Evolutionary conservation across 1,284 basidiomycete species (phyloP).

Genomic region (Inonotus obliquus): DNA sequence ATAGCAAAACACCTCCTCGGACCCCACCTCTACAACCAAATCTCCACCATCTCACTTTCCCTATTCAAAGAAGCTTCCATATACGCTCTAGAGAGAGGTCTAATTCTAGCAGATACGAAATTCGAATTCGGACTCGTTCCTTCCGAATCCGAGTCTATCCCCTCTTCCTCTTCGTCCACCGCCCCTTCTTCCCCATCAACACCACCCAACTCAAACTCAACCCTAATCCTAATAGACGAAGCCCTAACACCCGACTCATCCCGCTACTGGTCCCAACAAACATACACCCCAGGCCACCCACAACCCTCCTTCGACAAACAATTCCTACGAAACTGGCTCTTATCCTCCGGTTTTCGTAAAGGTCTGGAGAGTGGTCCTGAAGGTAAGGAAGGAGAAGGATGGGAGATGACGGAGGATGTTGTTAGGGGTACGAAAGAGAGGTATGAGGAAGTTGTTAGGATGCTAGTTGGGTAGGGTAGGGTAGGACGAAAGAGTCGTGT

Average conservation of each 20-base stretch:
- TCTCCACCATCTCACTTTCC: constrained; percentile 57
- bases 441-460: constrained; percentile 74
- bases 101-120: constrained; percentile 94
- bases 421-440: constrained; percentile 72
- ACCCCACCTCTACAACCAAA: constrained; percentile 55
- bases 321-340: constrained; percentile 89
- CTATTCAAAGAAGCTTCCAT: constrained; percentile 77
- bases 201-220: constrained; percentile 23
- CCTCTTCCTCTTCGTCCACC: constrained; percentile 32
- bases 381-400: constrained; percentile 65
- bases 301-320: constrained; percentile 98
- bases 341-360: constrained; percentile 67
- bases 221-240: constrained; percentile 91
- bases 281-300: constrained; percentile 70
- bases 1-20: constrained; percentile 66
- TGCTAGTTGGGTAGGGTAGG: constrained; percentile 55
- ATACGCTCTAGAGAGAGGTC: constrained; percentile 75
- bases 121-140: constrained; percentile 71
- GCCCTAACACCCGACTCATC: constrained; percentile 96
- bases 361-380: constrained; percentile 71
- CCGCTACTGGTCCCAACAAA: constrained; percentile 86
- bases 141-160: constrained; percentile 19
- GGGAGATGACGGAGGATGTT: constrained; percentile 73
- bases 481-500: too few relatives aligned
- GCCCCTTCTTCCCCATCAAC: constrained; percentile 45